A percentile compares a stretch with the other conserved stretches of the same genome.
Conservation (phyloP, 2,329 filamentous ascomycete genomes). For the Colletotrichum costaricense region DNA sequence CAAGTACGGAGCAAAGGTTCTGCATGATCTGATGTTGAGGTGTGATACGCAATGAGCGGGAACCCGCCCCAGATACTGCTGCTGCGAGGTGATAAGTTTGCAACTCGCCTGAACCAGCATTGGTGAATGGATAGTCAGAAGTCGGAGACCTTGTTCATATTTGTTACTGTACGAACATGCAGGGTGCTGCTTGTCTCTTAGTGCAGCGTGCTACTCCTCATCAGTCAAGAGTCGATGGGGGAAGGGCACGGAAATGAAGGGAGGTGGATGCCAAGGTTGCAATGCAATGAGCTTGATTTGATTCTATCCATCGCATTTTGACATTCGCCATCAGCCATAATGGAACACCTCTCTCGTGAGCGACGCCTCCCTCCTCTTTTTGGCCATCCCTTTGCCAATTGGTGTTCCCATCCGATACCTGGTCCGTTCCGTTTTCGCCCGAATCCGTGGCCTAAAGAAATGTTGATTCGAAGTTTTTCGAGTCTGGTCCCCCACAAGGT, state of each 20-base stretch:
- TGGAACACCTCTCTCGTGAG: conserved; percentile 32
- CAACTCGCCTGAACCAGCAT: background rate
- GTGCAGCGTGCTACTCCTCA: background rate
- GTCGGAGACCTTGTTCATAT: no score
- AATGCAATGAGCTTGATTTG: conserved; percentile 28
- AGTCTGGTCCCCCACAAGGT: conserved; percentile 31
- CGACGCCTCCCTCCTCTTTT: conserved; percentile 23
- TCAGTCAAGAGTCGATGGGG: background rate
- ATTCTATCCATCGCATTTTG: conserved; percentile 25
- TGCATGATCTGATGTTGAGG: background rate
- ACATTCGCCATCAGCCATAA: conserved; percentile 30
- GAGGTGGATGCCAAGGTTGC: background rate
- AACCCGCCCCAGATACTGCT: background rate
- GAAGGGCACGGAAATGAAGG: background rate
- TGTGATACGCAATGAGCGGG: background rate
- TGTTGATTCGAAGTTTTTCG: conserved; percentile 22
- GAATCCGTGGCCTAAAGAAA: conserved; percentile 27
- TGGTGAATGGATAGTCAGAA: background rate
- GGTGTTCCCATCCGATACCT: conserved; percentile 26
- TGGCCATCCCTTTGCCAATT: conserved; percentile 29
- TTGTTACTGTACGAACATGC: background rate
- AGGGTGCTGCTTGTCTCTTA: background rate
- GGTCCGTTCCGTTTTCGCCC: conserved; percentile 26
- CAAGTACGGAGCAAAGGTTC: no score
- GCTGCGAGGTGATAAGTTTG: background rate